A percentile compares a stretch with the other conserved stretches of the same genome.
These are phyloP conservation scores for Salicornia ramosissima DNA, from an alignment of 148 eudicot species.

Conservation along the genomic window DNA sequence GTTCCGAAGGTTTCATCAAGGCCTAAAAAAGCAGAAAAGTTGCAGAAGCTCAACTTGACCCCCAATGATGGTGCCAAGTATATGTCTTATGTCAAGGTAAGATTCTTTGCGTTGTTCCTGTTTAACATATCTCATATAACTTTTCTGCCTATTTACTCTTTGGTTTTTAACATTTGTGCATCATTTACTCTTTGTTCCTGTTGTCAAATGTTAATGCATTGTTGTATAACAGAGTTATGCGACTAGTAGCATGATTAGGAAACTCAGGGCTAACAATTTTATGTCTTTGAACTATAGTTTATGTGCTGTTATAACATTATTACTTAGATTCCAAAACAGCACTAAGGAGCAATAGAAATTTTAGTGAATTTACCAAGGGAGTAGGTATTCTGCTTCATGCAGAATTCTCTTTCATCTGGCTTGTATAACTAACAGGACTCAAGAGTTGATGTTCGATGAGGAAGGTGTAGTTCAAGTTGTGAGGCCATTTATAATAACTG, in stretches of 20 bases:
- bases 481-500: too few relatives aligned
- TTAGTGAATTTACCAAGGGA: not conserved
- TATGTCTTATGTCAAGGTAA: constrained; percentile 95
- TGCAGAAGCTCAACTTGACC: constrained; percentile 43
- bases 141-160: not conserved
- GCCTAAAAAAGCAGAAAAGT: constrained; percentile 54
- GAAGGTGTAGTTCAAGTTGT: not conserved
- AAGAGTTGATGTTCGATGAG: not conserved
- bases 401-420: not conserved
- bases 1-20: constrained; percentile 39
- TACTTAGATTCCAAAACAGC: not conserved
- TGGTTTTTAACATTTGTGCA: not conserved
- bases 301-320: not conserved
- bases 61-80: constrained; percentile 77
- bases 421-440: too few relatives aligned
- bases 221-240: too few relatives aligned
- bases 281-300: not conserved
- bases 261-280: too few relatives aligned
- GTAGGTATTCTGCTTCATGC: not conserved
- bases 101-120: not conserved
- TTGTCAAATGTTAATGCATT: too few relatives aligned
- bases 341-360: too few relatives aligned
- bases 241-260: too few relatives aligned
- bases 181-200: not conserved
- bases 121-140: not conserved